Conservation (phyloP, 805 yeast species). For the Candida arabinofermentans region DNA sequence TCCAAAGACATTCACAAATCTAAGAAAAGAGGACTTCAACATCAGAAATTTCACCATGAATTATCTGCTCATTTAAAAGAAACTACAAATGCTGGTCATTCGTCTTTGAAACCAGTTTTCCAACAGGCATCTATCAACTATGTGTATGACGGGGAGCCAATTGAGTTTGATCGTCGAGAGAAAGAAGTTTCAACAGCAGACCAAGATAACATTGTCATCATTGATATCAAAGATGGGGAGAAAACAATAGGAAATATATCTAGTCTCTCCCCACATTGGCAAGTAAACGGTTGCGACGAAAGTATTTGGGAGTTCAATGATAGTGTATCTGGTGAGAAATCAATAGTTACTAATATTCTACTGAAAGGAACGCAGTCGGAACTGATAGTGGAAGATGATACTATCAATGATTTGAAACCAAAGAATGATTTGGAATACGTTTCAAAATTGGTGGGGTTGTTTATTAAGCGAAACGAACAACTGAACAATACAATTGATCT, state of each 20-base stretch:
- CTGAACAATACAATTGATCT: constrained; percentile 5
- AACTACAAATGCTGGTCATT: neutral
- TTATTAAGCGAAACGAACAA: constrained; percentile 21
- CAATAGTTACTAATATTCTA: constrained; percentile 6
- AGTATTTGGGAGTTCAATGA: constrained; percentile 16
- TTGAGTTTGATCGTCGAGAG: constrained; percentile 4
- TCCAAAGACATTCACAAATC: constrained; percentile 9
- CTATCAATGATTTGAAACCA: constrained; percentile 16
- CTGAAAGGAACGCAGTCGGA: constrained; percentile 22
- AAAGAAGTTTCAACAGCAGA: constrained; percentile 1
- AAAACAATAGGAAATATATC: constrained; percentile 6
- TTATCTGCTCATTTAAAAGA: neutral
- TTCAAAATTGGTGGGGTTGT: constrained; percentile 17
- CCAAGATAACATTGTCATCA: neutral
- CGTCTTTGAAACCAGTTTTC: constrained; percentile 2
- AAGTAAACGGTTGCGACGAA: constrained; percentile 5
- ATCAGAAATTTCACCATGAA: neutral
- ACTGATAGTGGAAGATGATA: constrained; percentile 17
- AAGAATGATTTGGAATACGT: constrained; percentile 21
- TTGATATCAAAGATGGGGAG: neutral
- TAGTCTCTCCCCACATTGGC: constrained; percentile 13
- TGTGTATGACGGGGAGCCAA: constrained; percentile 11
- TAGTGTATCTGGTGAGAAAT: constrained; percentile 3
- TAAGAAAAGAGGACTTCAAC: neutral
- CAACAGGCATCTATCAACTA: neutral